These are phyloP conservation scores for Triticum urartu DNA, from an alignment of 176 grass and related monocot species.

Conservation along the genomic window DNA sequence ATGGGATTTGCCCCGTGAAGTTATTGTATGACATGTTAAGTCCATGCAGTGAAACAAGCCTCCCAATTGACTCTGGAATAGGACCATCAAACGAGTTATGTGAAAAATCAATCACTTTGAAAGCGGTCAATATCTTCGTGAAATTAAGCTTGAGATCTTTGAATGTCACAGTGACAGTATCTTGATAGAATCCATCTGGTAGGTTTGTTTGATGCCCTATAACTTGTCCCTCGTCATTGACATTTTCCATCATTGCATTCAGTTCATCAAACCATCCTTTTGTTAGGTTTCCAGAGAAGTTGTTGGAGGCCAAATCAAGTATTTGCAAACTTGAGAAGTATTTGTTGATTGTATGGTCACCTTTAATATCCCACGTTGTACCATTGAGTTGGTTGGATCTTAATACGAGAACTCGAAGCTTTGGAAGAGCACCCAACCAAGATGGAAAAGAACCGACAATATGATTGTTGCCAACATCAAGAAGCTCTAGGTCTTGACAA, in stretches of 20 bases:
- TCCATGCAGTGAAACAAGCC: background rate
- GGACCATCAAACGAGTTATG: background rate
- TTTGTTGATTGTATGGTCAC: background rate
- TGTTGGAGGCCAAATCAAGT: slow-evolving; percentile 33
- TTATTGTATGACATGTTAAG: slow-evolving; percentile 22
- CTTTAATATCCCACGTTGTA: background rate
- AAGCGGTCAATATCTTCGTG: background rate
- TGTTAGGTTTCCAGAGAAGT: background rate
- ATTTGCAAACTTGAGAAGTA: slow-evolving; percentile 25
- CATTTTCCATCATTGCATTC: slow-evolving; percentile 13
- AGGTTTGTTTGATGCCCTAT: background rate
- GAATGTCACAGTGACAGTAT: background rate
- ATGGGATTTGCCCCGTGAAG: background rate
- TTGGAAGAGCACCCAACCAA: background rate
- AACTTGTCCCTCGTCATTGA: background rate
- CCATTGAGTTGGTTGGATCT: slow-evolving; percentile 21
- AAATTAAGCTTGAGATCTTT: background rate
- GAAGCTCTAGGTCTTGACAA: background rate
- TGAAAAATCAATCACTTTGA: slow-evolving; percentile 36
- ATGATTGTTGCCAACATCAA: slow-evolving; percentile 25
- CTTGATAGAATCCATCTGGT: background rate
- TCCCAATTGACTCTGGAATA: background rate
- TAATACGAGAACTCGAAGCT: slow-evolving; percentile 9
- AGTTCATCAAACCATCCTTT: background rate
- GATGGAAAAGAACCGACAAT: slow-evolving; percentile 21